Conservation (phyloP, 73 alveolate species). For the Paramecium sonneborni region DNA sequence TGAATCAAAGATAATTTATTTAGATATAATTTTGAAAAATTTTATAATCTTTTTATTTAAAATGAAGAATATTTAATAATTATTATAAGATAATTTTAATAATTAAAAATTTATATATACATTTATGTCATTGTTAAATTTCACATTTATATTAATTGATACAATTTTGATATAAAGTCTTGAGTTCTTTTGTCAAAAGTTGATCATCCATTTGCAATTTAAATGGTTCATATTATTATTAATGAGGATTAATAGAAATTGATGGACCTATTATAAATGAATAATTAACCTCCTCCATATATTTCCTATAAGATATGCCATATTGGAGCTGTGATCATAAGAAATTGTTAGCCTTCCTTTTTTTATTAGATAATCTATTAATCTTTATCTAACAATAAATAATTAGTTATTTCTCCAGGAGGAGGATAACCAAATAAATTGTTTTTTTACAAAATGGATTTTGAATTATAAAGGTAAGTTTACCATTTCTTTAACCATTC, state of each 20-base stretch:
- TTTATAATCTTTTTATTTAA: too few species aligned
- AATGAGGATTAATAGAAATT: neutral
- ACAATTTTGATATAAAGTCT: neutral
- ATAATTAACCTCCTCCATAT: slow-evolving; percentile 42
- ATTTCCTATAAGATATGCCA: slow-evolving; percentile 3
- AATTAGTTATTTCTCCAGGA: neutral
- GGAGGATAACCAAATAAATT: neutral
- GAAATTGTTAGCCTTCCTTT: neutral
- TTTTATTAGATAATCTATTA: neutral
- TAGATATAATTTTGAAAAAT: too few species aligned
- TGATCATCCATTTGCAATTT: neutral
- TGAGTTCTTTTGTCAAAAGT: neutral
- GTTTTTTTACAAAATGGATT: neutral
- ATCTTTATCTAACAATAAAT: neutral
- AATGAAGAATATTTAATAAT: too few species aligned
- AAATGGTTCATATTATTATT: neutral
- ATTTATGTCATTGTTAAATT: neutral
- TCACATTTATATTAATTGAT: neutral
- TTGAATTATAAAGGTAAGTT: slow-evolving; percentile 28
- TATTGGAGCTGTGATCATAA: neutral
- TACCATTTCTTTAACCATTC: slow-evolving; percentile 51
- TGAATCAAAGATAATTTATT: too few species aligned
- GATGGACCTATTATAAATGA: neutral
- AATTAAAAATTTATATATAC: neutral
- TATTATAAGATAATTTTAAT: too few species aligned